These are phyloP conservation scores for Trichophyton mentagrophytes DNA, from an alignment of 2,329 filamentous ascomycete genomes.

Conservation along the genomic window DNA sequence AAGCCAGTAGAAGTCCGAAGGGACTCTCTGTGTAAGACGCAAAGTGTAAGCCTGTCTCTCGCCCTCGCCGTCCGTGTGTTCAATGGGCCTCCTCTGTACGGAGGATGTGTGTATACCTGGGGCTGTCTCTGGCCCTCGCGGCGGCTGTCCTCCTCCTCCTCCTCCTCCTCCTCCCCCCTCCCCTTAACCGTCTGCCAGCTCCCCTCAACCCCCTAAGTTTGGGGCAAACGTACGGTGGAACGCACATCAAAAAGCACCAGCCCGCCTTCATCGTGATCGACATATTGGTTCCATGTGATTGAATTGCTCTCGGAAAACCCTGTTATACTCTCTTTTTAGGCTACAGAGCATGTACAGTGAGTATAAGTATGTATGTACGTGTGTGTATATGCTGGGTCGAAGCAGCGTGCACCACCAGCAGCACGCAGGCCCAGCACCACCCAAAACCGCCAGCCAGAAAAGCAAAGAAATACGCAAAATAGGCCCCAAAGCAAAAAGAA, in stretches of 20 bases:
- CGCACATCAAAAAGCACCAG: constrained; percentile 1
- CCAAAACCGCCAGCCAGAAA: too few species aligned
- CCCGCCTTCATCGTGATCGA: not conserved
- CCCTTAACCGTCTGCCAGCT: too few species aligned
- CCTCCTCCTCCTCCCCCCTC: too few species aligned
- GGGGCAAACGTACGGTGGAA: not conserved
- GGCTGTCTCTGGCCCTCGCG: too few species aligned
- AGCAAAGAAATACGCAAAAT: too few species aligned
- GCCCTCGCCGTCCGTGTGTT: not conserved
- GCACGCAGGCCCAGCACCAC: not conserved
- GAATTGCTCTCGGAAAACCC: constrained; percentile 1
- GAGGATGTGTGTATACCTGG: not conserved
- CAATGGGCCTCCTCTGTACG: too few species aligned
- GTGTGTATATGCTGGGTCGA: too few species aligned
- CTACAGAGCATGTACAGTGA: not conserved
- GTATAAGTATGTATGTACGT: not conserved
- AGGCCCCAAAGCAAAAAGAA: not conserved
- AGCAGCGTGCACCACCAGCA: not conserved
- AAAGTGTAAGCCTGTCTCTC: not conserved
- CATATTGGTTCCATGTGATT: constrained; percentile 5
- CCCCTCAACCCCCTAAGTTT: not conserved
- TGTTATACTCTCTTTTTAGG: not conserved
- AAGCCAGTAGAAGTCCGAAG: too few species aligned
- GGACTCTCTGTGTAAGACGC: too few species aligned
- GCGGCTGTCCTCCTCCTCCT: too few species aligned